Evolutionary conservation across 116 monocot genomes (phyloP).

Genomic region (Iris pallida): DNA sequence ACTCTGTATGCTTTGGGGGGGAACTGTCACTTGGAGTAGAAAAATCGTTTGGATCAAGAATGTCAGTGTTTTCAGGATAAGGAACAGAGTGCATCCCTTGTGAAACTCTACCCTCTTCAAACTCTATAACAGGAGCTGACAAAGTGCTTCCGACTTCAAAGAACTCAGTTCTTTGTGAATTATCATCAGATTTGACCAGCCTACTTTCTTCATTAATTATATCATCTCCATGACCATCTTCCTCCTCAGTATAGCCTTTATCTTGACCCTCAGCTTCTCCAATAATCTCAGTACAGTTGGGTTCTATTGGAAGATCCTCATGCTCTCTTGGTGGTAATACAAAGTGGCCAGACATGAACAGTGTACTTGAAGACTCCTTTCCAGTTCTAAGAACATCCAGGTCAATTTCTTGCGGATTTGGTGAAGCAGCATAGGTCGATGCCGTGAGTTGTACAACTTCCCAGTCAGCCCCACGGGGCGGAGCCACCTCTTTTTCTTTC

Average conservation of each 20-base stretch:
- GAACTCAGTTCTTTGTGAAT: constrained; percentile 10
- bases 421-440: constrained; percentile 61
- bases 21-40: constrained; percentile 7
- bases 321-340: constrained; percentile 47
- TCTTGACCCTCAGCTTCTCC: background rate
- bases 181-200: constrained; percentile 8
- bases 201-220: constrained; percentile 1
- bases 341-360: constrained; percentile 85
- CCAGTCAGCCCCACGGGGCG: constrained; percentile 55
- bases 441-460: constrained; percentile 77
- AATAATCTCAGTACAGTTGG: constrained; percentile 24
- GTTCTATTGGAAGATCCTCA: constrained; percentile 44
- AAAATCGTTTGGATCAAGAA: background rate
- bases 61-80: constrained; percentile 1
- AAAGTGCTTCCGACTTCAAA: constrained; percentile 3
- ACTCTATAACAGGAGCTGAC: constrained; percentile 1
- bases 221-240: background rate
- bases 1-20: constrained; percentile 11
- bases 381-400: background rate
- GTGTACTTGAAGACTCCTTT: constrained; percentile 16
- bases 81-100: background rate
- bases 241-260: no score
- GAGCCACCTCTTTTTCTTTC: constrained; percentile 19
- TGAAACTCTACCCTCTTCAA: constrained; percentile 11
- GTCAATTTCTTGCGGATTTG: constrained; percentile 29